Percentiles rank a stretch among this genome's conserved stretches.
Conservation (phyloP, 176 grass and related monocot genomes). For the Pontederia crassipes region DNA sequence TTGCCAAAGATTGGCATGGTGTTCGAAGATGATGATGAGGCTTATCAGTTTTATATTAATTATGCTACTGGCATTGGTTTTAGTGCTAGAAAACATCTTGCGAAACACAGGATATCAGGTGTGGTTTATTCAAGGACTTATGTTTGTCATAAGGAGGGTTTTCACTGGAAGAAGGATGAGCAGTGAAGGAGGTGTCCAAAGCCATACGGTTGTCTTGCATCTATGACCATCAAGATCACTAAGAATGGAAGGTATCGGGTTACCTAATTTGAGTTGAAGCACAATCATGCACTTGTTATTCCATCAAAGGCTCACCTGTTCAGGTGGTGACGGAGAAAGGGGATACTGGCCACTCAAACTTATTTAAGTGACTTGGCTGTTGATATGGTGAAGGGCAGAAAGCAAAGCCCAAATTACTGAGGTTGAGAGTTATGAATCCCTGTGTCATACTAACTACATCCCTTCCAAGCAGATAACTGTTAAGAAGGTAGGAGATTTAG, state of each 20-base stretch:
- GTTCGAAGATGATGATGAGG: conserved; percentile 34
- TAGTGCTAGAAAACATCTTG: conserved; percentile 34
- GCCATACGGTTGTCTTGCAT: conserved; percentile 21
- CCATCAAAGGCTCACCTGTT: conserved; percentile 33
- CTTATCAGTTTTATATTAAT: conserved; percentile 29
- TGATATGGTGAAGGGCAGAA: background rate
- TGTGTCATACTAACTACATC: background rate
- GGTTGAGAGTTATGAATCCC: background rate
- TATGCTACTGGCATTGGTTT: conserved; percentile 31
- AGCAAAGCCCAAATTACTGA: background rate
- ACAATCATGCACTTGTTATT: conserved; percentile 40
- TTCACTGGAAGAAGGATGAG: conserved; percentile 9
- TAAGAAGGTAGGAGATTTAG: background rate
- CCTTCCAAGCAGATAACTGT: background rate
- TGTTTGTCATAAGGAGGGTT: conserved; percentile 43
- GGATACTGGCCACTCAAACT: background rate
- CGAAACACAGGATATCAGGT: conserved; percentile 27
- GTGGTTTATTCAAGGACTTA: conserved; percentile 31
- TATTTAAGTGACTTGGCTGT: background rate
- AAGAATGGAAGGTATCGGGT: conserved; percentile 32
- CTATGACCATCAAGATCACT: conserved; percentile 25
- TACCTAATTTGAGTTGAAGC: conserved; percentile 21
- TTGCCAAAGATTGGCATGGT: conserved; percentile 32
- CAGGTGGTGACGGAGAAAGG: conserved; percentile 7
- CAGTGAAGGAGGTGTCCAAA: background rate